Conservation (phyloP, 1,139 yeast genomes). For the Blastobotrys arbuscula region DNA sequence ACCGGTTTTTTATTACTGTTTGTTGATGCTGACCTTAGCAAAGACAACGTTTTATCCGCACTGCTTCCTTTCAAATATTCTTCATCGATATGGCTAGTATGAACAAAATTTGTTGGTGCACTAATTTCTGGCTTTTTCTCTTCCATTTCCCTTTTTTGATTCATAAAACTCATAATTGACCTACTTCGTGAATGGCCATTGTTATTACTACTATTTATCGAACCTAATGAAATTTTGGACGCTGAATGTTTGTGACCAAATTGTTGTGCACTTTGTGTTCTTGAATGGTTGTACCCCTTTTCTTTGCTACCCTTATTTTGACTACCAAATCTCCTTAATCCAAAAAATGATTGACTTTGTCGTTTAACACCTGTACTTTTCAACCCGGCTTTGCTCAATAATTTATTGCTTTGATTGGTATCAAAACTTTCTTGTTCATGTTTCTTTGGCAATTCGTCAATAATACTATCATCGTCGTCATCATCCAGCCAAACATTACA, state of each 20-base stretch:
- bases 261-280: neutral
- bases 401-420: neutral
- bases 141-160: neutral
- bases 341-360: neutral
- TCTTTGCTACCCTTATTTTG: conserved; percentile 1
- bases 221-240: conserved; percentile 6
- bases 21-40: conserved; percentile 10
- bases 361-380: neutral
- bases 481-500: conserved; percentile 28
- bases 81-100: conserved; percentile 25
- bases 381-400: neutral
- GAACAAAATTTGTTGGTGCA: conserved; percentile 27
- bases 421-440: neutral
- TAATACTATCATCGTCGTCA: conserved; percentile 17
- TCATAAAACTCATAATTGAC: conserved; percentile 9
- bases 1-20: neutral
- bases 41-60: conserved; percentile 7
- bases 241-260: neutral
- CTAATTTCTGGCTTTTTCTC: conserved; percentile 18
- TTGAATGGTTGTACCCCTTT: neutral
- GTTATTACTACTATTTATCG: conserved; percentile 4
- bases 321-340: conserved; percentile 13
- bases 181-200: conserved; percentile 1
- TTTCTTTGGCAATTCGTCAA: conserved; percentile 1
- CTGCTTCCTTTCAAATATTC: conserved; percentile 15